Evolutionary conservation across 768 basidiomycete genomes (phyloP).

Genomic region (Collybiopsis luxurians): DNA sequence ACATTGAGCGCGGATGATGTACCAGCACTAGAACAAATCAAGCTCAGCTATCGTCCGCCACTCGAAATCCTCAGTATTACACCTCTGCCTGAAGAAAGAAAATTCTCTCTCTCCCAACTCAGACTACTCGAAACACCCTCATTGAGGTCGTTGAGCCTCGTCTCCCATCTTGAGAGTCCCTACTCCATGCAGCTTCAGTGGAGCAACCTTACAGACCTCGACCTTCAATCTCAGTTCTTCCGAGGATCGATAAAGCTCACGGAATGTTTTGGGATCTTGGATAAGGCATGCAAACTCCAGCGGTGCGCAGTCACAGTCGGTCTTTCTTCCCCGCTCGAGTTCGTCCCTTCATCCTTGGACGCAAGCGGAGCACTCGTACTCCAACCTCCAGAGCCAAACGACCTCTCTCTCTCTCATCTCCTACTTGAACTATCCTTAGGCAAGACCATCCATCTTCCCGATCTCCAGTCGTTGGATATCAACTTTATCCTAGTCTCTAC

Average conservation of each 20-base stretch:
- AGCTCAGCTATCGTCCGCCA: neutral
- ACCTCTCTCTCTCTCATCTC: neutral
- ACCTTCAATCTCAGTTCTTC: neutral
- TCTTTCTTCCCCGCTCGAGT: neutral
- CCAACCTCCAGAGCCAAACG: neutral
- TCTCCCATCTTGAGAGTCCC: neutral
- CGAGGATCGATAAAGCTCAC: neutral
- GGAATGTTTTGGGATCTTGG: neutral
- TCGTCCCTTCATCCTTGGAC: no score
- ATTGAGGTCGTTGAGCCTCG: neutral
- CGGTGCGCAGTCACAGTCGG: neutral
- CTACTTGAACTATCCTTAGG: neutral
- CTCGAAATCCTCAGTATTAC: neutral
- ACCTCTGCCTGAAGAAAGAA: neutral
- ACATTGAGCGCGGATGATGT: neutral
- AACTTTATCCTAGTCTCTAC: neutral
- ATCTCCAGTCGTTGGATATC: neutral
- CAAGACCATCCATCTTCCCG: neutral
- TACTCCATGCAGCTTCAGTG: neutral
- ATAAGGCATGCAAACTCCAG: neutral
- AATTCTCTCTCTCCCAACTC: neutral
- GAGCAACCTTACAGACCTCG: neutral
- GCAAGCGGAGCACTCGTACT: neutral
- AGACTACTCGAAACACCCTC: neutral
- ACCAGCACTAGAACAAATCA: neutral